These are phyloP conservation scores for Fusarium albidum DNA, from an alignment of 2,329 filamentous ascomycete species.

Conservation along the genomic window DNA sequence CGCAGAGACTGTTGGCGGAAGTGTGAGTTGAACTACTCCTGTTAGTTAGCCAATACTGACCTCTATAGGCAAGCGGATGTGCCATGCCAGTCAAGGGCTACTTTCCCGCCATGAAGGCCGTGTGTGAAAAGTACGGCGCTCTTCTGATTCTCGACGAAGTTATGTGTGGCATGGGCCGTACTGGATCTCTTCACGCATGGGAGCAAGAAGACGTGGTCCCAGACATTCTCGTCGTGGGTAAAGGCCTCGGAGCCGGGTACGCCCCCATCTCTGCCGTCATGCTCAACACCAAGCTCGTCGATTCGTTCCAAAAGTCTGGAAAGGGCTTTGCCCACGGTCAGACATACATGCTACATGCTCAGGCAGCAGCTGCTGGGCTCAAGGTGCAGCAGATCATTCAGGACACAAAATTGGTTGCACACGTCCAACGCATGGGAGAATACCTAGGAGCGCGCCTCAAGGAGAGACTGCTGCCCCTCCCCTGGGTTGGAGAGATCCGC, in stretches of 20 bases:
- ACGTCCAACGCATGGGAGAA: slow-evolving; percentile 11
- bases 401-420: slow-evolving; percentile 5
- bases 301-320: slow-evolving; percentile 22
- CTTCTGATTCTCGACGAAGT: slow-evolving; percentile 68
- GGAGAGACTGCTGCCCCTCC: slow-evolving; percentile 7
- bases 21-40: slow-evolving; percentile 20
- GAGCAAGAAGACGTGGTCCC: slow-evolving; percentile 65
- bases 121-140: slow-evolving; percentile 64
- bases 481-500: slow-evolving; percentile 33
- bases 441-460: slow-evolving; percentile 31
- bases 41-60: neutral
- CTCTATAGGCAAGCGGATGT: slow-evolving; percentile 27
- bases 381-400: slow-evolving; percentile 31
- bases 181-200: slow-evolving; percentile 69
- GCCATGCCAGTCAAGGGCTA: slow-evolving; percentile 53
- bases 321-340: slow-evolving; percentile 26
- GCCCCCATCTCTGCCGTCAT: slow-evolving; percentile 30
- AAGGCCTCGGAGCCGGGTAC: slow-evolving; percentile 61
- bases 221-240: slow-evolving; percentile 72
- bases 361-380: slow-evolving; percentile 19
- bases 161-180: slow-evolving; percentile 74
- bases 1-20: slow-evolving; percentile 54
- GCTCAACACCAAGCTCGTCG: slow-evolving; percentile 22
- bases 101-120: slow-evolving; percentile 57
- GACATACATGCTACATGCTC: slow-evolving; percentile 30